Conservation (phyloP, 768 basidiomycete genomes). For the Suillus occidentalis region DNA sequence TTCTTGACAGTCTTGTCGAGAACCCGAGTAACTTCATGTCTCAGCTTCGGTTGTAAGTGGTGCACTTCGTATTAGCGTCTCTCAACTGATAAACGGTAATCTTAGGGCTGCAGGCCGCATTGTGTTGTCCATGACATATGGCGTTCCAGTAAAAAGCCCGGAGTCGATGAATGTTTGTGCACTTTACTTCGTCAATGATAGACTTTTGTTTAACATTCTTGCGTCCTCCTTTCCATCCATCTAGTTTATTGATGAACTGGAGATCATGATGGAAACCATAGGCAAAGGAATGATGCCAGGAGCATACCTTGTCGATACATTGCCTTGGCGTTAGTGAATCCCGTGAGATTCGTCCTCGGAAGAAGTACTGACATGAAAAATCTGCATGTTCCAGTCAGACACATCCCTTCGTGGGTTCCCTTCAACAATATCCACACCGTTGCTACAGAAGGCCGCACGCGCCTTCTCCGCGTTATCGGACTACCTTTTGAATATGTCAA, state of each 20-base stretch:
- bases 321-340: constrained; percentile 7
- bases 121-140: constrained; percentile 10
- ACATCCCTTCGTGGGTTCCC: constrained; percentile 21
- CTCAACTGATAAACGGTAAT: background rate
- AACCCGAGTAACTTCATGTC: constrained; percentile 1
- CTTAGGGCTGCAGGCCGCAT: constrained; percentile 6
- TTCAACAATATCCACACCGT: constrained; percentile 9
- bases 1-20: constrained; percentile 6
- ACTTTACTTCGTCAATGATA: background rate
- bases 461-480: background rate
- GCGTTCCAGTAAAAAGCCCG: constrained; percentile 4
- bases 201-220: background rate
- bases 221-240: background rate
- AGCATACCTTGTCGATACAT: constrained; percentile 4
- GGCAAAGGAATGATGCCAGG: constrained; percentile 4
- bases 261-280: constrained; percentile 3
- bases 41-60: constrained; percentile 6
- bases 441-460: background rate
- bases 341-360: background rate
- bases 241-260: constrained; percentile 10
- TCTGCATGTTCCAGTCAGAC: constrained; percentile 16
- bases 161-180: background rate
- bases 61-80: background rate
- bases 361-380: background rate
- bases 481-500: constrained; percentile 9